Base-by-base conservation (phyloP, 495 filamentous ascomycete species). In the Hypoxylon fuscum region DNA sequence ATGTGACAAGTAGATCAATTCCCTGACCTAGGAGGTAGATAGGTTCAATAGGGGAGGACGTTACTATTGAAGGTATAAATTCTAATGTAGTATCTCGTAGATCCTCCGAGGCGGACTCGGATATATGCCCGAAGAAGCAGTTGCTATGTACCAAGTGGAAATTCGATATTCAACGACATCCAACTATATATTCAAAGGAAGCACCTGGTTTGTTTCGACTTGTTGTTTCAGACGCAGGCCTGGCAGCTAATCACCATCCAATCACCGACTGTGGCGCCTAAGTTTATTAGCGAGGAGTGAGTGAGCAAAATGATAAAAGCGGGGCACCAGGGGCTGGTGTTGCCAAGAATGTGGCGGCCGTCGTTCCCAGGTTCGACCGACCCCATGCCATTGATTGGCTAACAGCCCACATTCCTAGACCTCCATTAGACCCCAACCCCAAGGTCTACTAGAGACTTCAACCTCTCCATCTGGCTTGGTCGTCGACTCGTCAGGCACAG, bases 281-380 rank as follows among this genome's bases (percentile, higher is more conserved):
- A 8, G 27, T 20, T 54, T 32, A 49, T 59, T 35, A n/a, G n/a
- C n/a, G n/a, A n/a, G n/a, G n/a, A n/a, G n/a, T n/a, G n/a, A n/a
- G n/a, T n/a, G n/a, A n/a, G n/a, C n/a, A n/a, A n/a, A n/a, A n/a
- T n/a, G n/a, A n/a, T n/a, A n/a, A n/a, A n/a, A n/a, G n/a, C n/a
- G n/a, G n/a, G n/a, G n/a, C n/a, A 47, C 38, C 34, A 52, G 58
- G 53, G 56, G 62, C 62, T 62, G 47, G 23, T 5, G 21, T 25
- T 58, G 69, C 68, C 66, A 71, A 68, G 66, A 58, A 52, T 54
- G 68, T 67, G 66, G 62, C 69, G 59, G 43, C 25, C 44, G 18
- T 35, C 37, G 46, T 61, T 47, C 59, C 64, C 69, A 72, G 66
- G 17, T 68, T 63, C 32, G 51, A 42, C 42, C 25, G 35, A 53